phyloP scores from a whole-genome alignment of 371 early-diverging fungal genomes.

The Sporodiniella umbellata region DNA sequence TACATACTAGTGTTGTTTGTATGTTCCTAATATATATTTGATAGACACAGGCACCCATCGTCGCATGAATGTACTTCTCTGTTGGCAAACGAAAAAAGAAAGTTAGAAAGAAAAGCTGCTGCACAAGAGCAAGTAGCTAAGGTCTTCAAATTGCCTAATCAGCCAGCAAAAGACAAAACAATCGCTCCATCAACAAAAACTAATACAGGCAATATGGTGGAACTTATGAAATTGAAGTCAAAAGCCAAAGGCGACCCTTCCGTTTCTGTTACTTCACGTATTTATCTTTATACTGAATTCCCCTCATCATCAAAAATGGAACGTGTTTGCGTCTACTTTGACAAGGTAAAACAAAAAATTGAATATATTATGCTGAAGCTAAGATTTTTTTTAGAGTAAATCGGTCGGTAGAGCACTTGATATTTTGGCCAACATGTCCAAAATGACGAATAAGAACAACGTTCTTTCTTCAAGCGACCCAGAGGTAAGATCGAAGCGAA shows the following conservation, averaged over 20 bases:
- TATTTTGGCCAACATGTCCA: conserved; percentile 19
- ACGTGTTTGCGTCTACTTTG: conserved; percentile 20
- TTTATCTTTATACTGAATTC: conserved; percentile 27
- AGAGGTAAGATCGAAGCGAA: conserved; percentile 16
- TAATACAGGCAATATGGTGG: conserved; percentile 22
- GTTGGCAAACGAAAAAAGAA: conserved; percentile 18
- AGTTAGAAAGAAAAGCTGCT: conserved; percentile 18
- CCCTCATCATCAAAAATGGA: conserved; percentile 13
- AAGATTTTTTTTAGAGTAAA: conserved; percentile 4
- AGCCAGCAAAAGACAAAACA: not conserved
- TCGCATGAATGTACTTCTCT: conserved; percentile 23
- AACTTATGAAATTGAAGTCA: conserved; percentile 36
- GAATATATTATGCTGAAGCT: not conserved
- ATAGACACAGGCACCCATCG: conserved; percentile 28
- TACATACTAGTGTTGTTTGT: not conserved
- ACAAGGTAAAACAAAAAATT: conserved; percentile 18
- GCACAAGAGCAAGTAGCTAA: conserved; percentile 28
- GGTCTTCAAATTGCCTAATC: conserved; percentile 7
- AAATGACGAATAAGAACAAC: conserved; percentile 25
- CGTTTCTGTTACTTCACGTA: conserved; percentile 19
- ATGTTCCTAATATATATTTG: not conserved
- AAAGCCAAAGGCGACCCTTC: conserved; percentile 31
- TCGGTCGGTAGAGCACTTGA: conserved; percentile 23
- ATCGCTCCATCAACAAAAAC: conserved; percentile 8
- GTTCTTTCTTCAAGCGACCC: conserved; percentile 13